Percentiles rank a stretch among this genome's conserved stretches.
Conservation (phyloP, 1,284 basidiomycete species). For the Austropuccinia psidii region DNA sequence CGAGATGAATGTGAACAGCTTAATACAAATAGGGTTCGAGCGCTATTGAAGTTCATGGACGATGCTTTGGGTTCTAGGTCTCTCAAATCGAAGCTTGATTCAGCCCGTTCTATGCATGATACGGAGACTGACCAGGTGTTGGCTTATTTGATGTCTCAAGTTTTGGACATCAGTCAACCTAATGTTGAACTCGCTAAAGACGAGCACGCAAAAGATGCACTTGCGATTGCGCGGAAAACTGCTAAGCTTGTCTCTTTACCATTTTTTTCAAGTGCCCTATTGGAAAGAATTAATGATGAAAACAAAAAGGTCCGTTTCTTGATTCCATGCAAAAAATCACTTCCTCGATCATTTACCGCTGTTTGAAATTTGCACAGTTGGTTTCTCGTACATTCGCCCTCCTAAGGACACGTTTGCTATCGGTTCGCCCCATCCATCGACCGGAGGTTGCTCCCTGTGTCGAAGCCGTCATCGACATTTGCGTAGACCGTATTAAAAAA, state of each 20-base stretch:
- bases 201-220: constrained; percentile 7
- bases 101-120: constrained; percentile 18
- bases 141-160: constrained; percentile 30
- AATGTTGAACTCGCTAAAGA: not conserved
- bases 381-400: constrained; percentile 23
- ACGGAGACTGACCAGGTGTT: constrained; percentile 32
- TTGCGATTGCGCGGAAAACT: constrained; percentile 13
- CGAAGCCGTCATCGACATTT: constrained; percentile 14
- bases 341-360: no score
- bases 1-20: not conserved
- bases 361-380: constrained; percentile 6
- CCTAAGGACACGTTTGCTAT: constrained; percentile 19
- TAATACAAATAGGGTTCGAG: constrained; percentile 10
- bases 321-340: no score
- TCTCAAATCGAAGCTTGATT: constrained; percentile 34
- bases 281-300: constrained; percentile 20
- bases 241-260: constrained; percentile 32
- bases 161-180: constrained; percentile 25
- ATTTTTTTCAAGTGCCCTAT: constrained; percentile 22
- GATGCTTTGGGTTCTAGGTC: constrained; percentile 22
- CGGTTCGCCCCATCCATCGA: constrained; percentile 19
- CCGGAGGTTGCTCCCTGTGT: constrained; percentile 30
- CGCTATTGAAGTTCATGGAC: constrained; percentile 28
- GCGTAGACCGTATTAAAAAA: constrained; percentile 16
- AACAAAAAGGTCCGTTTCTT: constrained; percentile 20